Evolutionary conservation across 164 flowering plant species (phyloP).

Genomic region (Buxus sempervirens): DNA sequence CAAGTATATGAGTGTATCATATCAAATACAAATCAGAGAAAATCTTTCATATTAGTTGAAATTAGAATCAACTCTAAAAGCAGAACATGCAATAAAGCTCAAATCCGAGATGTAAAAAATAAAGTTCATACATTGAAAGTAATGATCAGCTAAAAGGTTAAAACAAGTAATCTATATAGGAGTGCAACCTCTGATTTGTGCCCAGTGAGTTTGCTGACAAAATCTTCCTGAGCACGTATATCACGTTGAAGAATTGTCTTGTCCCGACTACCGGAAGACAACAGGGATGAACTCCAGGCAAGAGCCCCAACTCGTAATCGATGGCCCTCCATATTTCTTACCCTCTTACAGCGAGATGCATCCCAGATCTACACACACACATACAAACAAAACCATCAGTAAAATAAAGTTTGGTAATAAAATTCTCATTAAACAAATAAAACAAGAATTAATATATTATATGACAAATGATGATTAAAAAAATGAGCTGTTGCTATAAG

Average conservation of each 20-base stretch:
- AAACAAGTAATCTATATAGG: background rate
- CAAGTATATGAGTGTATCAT: background rate
- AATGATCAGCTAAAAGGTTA: background rate
- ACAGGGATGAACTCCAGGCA: slow-evolving; percentile 83
- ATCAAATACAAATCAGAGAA: too few relatives aligned
- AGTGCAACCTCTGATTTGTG: slow-evolving; percentile 90
- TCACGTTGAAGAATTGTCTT: slow-evolving; percentile 91
- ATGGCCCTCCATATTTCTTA: slow-evolving; percentile 97
- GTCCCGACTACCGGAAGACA: slow-evolving; percentile 94
- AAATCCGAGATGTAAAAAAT: background rate
- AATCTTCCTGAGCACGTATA: slow-evolving; percentile 79
- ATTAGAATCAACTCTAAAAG: background rate
- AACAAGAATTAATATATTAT: background rate
- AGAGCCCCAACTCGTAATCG: slow-evolving; percentile 88
- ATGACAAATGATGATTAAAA: too few relatives aligned
- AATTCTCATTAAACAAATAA: background rate
- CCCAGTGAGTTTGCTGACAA: slow-evolving; percentile 77
- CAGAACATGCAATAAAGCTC: background rate
- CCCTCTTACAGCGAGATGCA: slow-evolving; percentile 77
- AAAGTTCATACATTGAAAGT: background rate
- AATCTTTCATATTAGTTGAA: background rate
- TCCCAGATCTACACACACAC: slow-evolving; percentile 81
- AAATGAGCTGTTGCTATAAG: background rate
- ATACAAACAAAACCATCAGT: background rate
- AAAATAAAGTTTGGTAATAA: background rate